Base-by-base conservation (phyloP, 78 protist species). In the Acrasis kona region DNA sequence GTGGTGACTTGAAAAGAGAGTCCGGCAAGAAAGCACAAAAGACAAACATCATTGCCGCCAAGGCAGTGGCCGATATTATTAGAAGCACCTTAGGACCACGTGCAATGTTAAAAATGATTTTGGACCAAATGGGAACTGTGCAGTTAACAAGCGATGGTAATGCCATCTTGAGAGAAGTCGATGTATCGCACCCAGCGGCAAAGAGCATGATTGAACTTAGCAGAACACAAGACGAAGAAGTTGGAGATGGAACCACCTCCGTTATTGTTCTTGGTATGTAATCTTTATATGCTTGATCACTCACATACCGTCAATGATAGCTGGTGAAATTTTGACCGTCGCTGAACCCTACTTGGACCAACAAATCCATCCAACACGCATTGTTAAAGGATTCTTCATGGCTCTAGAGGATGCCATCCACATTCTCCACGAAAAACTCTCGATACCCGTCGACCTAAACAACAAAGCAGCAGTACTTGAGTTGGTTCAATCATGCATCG, bases 161-260 rank as follows among this genome's bases (percentile, higher is more conserved):
- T 79, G 89, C 98, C 7, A 97, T 97, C 58, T 77, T 97, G 35
- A 81, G 99, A 12, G 99, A 97, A 30, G 90, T 97, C 65, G 98
- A 95, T 66, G 98, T 96, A n/a, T 76, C 83, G 5, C 99, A 97
- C 78, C 99, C 99, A 3, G 98, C 98, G 19, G 98, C 99, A 3
- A 92, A 93, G 78, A 58, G 80, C 72, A 91, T 96, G 87, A 85
- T 96, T 35, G 97, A 96, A 77, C 82, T 96, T 30, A 70, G 91
- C 68, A 82, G 98, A 28, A 87, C 99, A 29, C 99, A 96, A 72
- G 97, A 92, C 68, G 99, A 95, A 79, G 91, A 93, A 58, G 93
- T 92, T n/a, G 99, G 99, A 31, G 99, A 97, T 40, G 99, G 99
- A 28, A 97, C 99, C 40, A 97, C 99, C 0, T 90, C 97, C 0